These are phyloP conservation scores for Colletotrichum trifolii DNA, from an alignment of 2,329 filamentous ascomycete genomes.

Conservation along the genomic window DNA sequence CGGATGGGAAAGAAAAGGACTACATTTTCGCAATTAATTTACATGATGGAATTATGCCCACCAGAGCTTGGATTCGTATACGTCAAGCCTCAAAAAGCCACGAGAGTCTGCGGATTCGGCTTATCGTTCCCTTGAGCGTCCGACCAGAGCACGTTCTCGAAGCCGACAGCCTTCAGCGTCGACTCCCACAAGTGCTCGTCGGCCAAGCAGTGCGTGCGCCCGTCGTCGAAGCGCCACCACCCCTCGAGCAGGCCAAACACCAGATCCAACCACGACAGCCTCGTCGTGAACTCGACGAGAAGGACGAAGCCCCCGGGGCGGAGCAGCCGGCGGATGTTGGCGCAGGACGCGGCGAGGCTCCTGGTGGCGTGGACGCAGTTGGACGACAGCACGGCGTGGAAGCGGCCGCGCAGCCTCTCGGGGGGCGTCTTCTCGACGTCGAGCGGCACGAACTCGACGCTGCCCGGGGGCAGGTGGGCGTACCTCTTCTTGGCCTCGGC, in stretches of 20 bases:
- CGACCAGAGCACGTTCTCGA: not conserved
- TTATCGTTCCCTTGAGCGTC: not conserved
- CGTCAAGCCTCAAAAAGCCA: no score
- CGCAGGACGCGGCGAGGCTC: not conserved
- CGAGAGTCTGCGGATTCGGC: no score
- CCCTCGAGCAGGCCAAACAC: conserved; percentile 7
- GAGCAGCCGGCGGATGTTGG: conserved; percentile 1
- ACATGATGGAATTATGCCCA: no score
- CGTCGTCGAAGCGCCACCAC: not conserved
- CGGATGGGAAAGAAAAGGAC: no score
- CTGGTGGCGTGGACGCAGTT: conserved; percentile 15
- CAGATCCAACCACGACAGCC: not conserved
- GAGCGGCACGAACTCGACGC: conserved; percentile 41
- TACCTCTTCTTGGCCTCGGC: conserved; percentile 42
- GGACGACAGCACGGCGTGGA: conserved; percentile 1
- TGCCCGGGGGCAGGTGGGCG: not conserved
- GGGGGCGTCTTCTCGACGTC: conserved; percentile 18
- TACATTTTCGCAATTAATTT: no score
- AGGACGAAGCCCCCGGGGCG: conserved; percentile 1
- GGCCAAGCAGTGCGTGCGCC: not conserved
- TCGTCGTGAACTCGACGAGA: conserved; percentile 2
- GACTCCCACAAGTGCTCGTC: not conserved
- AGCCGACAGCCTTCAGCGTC: not conserved
- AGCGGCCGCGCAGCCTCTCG: not conserved
- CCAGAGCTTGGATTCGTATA: no score